Conservation (phyloP, 129 eudicot species). For the Arctium minus region DNA sequence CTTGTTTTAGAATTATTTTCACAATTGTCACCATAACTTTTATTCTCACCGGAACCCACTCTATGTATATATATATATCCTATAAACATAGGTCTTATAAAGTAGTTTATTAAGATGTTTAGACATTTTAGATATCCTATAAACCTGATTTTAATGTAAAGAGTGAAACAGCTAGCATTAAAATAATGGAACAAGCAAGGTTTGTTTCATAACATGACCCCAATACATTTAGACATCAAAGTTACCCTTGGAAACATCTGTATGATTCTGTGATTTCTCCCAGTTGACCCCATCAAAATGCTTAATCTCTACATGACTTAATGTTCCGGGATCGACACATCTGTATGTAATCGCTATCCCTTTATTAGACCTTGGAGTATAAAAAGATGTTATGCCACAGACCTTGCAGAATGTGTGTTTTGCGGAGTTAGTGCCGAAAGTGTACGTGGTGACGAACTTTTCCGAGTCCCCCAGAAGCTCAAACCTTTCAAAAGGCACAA, state of each 20-base stretch:
- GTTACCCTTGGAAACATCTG: slow-evolving; percentile 38
- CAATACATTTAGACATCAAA: neutral
- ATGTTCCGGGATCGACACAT: slow-evolving; percentile 75
- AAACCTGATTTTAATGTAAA: too few relatives aligned
- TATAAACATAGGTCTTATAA: too few relatives aligned
- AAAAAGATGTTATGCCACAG: slow-evolving; percentile 87
- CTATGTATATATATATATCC: too few relatives aligned
- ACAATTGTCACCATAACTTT: too few relatives aligned
- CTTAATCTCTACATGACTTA: slow-evolving; percentile 62
- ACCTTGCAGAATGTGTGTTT: slow-evolving; percentile 77
- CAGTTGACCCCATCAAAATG: slow-evolving; percentile 63
- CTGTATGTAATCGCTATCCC: slow-evolving; percentile 52
- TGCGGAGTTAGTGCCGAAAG: slow-evolving; percentile 71
- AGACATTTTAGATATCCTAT: too few relatives aligned
- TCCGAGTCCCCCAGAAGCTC: slow-evolving; percentile 38
- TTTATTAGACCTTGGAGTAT: slow-evolving; percentile 65
- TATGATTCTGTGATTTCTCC: slow-evolving; percentile 45
- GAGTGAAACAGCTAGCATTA: neutral
- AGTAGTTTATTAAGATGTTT: too few relatives aligned
- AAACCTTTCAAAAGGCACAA: slow-evolving; percentile 20
- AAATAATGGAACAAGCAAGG: too few relatives aligned
- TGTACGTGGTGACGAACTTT: slow-evolving; percentile 63
- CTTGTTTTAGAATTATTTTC: too few relatives aligned
- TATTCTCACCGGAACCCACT: too few relatives aligned
- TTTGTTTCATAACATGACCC: neutral